phyloP scores from a whole-genome alignment of 2,329 filamentous ascomycete genomes.

The Ophiostoma sp. region DNA sequence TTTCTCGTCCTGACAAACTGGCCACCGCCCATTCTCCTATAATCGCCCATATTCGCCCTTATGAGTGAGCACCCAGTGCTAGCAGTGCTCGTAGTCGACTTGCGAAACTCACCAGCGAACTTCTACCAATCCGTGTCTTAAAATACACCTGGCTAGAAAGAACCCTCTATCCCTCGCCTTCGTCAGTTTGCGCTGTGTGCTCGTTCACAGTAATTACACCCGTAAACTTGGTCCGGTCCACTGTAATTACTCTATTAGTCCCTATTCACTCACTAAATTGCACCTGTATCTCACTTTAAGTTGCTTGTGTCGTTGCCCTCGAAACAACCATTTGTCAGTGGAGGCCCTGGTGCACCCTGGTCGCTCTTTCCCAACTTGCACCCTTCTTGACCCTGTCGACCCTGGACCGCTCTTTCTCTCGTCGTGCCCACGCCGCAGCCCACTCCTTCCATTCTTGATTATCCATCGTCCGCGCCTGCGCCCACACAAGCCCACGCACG shows the following conservation, averaged over 20 bases:
- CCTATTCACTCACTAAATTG: not conserved
- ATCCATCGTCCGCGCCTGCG: not conserved
- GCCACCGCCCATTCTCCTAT: no score
- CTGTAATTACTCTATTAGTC: not conserved
- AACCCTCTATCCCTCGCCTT: not conserved
- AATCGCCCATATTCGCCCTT: not conserved
- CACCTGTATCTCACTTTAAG: not conserved
- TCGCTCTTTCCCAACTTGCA: slow-evolving; percentile 1
- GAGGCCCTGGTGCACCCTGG: not conserved
- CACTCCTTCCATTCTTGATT: slow-evolving; percentile 13
- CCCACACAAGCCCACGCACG: slow-evolving; percentile 2
- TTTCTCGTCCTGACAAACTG: not conserved
- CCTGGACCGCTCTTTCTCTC: slow-evolving; percentile 14
- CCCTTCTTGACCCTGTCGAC: not conserved
- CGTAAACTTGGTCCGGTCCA: not conserved
- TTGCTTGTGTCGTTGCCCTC: slow-evolving; percentile 1
- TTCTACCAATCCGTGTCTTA: not conserved
- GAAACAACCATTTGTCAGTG: slow-evolving; percentile 13
- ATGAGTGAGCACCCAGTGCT: not conserved
- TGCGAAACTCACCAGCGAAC: not conserved
- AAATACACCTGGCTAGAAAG: not conserved
- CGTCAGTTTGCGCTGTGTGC: not conserved
- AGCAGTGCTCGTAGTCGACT: not conserved
- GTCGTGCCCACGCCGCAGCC: not conserved
- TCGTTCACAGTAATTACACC: not conserved